These are phyloP conservation scores for Vaccinium vitisidaea DNA, from an alignment of 148 eudicot species.

Conservation along the genomic window DNA sequence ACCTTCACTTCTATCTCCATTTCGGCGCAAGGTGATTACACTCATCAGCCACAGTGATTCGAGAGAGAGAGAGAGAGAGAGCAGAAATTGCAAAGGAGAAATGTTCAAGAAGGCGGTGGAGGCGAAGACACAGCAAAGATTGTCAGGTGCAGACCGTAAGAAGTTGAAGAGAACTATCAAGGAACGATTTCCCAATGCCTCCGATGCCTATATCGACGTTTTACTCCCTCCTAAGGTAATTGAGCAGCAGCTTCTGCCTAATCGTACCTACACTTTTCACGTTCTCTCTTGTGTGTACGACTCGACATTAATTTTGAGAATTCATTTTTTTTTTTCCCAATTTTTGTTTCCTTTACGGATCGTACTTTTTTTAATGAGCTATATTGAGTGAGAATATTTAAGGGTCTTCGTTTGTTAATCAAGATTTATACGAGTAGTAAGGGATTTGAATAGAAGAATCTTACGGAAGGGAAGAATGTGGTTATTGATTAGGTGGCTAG, in stretches of 20 bases:
- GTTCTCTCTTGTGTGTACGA: no score
- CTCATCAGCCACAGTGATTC: no score
- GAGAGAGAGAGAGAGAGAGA: neutral
- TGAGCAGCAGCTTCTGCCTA: neutral
- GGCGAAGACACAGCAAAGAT: slow-evolving; percentile 68
- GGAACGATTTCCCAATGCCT: slow-evolving; percentile 59
- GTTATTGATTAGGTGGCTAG: no score
- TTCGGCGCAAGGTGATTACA: neutral
- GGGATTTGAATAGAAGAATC: no score
- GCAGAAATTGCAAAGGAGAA: neutral
- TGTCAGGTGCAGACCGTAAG: slow-evolving; percentile 95
- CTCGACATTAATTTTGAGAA: neutral
- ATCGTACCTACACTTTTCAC: neutral
- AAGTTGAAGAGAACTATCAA: slow-evolving; percentile 62
- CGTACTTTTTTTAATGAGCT: no score
- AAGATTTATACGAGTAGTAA: neutral
- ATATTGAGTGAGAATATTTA: neutral
- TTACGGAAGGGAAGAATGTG: no score
- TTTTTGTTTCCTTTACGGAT: neutral
- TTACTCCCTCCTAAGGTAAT: slow-evolving; percentile 82
- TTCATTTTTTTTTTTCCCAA: neutral
- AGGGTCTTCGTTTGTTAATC: neutral
- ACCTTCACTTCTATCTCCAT: neutral
- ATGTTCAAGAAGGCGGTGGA: slow-evolving; percentile 91
- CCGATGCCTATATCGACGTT: slow-evolving; percentile 60